Conservation (phyloP, 352 stramenopile genomes). For the Aphanomyces stellatus region DNA sequence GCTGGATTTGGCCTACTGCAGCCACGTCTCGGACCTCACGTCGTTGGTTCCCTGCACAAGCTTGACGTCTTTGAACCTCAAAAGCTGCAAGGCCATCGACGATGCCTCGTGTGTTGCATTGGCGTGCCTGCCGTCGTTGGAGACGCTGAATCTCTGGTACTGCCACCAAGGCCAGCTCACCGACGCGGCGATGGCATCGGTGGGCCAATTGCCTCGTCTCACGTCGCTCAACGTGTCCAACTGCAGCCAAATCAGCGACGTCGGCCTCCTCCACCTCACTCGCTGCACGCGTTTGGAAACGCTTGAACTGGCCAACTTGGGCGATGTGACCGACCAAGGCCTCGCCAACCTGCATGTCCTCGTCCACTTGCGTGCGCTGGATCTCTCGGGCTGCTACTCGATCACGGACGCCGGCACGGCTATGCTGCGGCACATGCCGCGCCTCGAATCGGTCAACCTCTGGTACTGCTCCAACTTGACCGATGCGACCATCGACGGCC, state of each 20-base stretch:
- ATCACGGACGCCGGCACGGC: conserved; percentile 56
- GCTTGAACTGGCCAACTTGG: conserved; percentile 68
- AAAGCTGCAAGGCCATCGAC: conserved; percentile 68
- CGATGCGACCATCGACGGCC: conserved; percentile 46
- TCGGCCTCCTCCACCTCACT: conserved; percentile 38
- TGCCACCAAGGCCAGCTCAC: conserved; percentile 70
- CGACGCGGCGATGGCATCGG: conserved; percentile 41
- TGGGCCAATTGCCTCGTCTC: conserved; percentile 41
- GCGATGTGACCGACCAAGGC: conserved; percentile 56
- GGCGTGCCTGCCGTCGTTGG: conserved; percentile 29
- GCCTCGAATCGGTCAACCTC: conserved; percentile 59
- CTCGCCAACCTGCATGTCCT: conserved; percentile 43
- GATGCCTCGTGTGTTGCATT: conserved; percentile 41
- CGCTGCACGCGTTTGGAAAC: conserved; percentile 50
- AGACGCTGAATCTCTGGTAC: conserved; percentile 71
- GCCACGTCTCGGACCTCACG: conserved; percentile 39
- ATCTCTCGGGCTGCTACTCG: conserved; percentile 74
- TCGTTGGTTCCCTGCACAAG: conserved; percentile 22
- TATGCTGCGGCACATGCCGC: conserved; percentile 43
- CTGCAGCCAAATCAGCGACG: conserved; percentile 65
- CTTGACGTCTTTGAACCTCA: conserved; percentile 41
- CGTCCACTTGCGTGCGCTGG: conserved; percentile 45
- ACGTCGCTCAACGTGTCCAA: conserved; percentile 70
- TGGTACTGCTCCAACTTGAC: conserved; percentile 81
- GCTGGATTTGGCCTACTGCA: conserved; percentile 60